Conservation (phyloP, 2,329 filamentous ascomycete species). For the Lachnellula cervina region DNA sequence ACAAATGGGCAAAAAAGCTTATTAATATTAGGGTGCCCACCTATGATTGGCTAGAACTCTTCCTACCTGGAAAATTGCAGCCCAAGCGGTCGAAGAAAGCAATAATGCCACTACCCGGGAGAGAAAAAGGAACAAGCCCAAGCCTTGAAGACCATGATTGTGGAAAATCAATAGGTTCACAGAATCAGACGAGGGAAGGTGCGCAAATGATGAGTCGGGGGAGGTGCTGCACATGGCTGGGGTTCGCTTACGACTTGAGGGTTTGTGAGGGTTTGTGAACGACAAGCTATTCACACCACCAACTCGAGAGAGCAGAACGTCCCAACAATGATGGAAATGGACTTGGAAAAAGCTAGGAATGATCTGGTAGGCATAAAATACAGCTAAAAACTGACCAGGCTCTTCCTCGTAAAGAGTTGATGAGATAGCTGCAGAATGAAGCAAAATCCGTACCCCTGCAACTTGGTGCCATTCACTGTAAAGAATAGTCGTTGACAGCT, state of each 20-base stretch:
- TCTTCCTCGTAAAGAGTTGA: background rate
- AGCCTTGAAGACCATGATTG: background rate
- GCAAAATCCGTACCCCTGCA: background rate
- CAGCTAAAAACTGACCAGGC: background rate
- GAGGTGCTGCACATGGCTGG: background rate
- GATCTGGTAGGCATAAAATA: background rate
- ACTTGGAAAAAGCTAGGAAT: background rate
- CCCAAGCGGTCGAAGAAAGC: background rate
- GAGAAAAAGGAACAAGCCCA: background rate
- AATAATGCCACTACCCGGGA: background rate
- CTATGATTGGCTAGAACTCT: background rate
- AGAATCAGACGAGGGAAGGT: background rate
- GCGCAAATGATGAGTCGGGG: background rate
- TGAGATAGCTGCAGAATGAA: background rate
- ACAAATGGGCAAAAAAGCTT: background rate
- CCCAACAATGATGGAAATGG: background rate
- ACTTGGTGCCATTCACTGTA: background rate
- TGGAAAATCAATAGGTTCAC: background rate
- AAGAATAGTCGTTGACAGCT: background rate
- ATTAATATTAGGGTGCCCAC: background rate
- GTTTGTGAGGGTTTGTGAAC: constrained; percentile 9
- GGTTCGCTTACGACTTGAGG: constrained; percentile 3
- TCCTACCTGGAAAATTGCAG: background rate
- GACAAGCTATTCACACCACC: background rate
- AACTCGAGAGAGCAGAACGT: background rate